Percentiles rank a stretch among this genome's conserved stretches.
These are phyloP conservation scores for Mycena latifolia DNA, from an alignment of 768 basidiomycete species.

Conservation along the genomic window DNA sequence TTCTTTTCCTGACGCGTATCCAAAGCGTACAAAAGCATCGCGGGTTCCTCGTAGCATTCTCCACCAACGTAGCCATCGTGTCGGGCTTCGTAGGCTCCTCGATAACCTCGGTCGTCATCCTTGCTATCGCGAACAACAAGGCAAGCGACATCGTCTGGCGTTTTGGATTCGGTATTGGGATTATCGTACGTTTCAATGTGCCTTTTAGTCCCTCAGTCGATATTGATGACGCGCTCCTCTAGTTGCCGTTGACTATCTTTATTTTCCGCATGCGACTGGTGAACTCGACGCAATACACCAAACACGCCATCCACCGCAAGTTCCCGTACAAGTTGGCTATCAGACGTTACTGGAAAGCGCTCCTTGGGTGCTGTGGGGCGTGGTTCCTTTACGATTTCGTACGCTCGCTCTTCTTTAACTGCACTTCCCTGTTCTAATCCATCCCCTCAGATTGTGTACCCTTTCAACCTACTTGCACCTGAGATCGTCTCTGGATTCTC, in stretches of 20 bases:
- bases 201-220: not conserved
- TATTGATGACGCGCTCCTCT: not conserved
- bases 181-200: not conserved
- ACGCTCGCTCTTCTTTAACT: not conserved
- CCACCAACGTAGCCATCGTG: not conserved
- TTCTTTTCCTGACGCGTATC: not conserved
- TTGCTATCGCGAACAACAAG: not conserved
- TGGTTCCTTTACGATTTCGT: not conserved
- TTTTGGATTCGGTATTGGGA: not conserved
- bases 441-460: not conserved
- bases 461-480: not conserved
- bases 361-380: not conserved
- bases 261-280: not conserved
- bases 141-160: not conserved
- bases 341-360: not conserved
- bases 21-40: not conserved
- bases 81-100: not conserved
- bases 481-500: not conserved
- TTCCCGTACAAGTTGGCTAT: not conserved
- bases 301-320: not conserved
- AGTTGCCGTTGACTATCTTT: not conserved
- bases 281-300: not conserved
- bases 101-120: not conserved
- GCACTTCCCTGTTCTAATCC: not conserved
- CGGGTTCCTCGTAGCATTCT: not conserved